A percentile compares a stretch with the other conserved stretches of the same genome.
Conservation (phyloP, 805 yeast species). For the Starmerella apis region DNA sequence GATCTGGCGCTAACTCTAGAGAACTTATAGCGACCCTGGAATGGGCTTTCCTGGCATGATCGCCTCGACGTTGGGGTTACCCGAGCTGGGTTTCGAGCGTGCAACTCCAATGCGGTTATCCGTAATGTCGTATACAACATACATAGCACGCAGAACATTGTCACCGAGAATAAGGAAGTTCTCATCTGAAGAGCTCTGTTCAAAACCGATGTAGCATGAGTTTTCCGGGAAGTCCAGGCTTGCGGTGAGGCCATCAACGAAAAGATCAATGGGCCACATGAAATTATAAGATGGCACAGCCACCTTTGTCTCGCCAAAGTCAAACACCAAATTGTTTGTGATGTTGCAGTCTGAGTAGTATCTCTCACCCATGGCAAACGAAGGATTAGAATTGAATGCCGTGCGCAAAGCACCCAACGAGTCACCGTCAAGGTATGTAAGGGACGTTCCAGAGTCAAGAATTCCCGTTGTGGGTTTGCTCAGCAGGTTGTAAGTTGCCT, state of each 20-base stretch:
- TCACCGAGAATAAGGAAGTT: constrained; percentile 48
- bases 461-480: constrained; percentile 32
- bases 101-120: constrained; percentile 47
- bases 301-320: constrained; percentile 28
- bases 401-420: constrained; percentile 31
- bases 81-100: constrained; percentile 30
- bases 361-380: constrained; percentile 30
- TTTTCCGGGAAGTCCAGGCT: constrained; percentile 30
- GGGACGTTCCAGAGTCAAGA: constrained; percentile 48
- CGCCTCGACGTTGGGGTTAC: constrained; percentile 25
- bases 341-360: constrained; percentile 34
- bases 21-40: constrained; percentile 17
- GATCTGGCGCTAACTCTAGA: neutral
- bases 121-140: constrained; percentile 54
- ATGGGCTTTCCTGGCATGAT: constrained; percentile 24
- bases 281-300: constrained; percentile 30
- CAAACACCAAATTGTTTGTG: constrained; percentile 26
- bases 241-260: constrained; percentile 28
- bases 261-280: constrained; percentile 31
- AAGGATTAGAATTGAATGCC: constrained; percentile 34
- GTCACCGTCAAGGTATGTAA: constrained; percentile 39
- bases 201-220: constrained; percentile 32
- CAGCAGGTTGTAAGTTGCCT: constrained; percentile 25
- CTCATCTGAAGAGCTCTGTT: constrained; percentile 28
- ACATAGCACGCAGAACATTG: constrained; percentile 47